These are phyloP conservation scores for Micromonas commoda DNA, from an alignment of 139 green algal genomes.

Conservation along the genomic window DNA sequence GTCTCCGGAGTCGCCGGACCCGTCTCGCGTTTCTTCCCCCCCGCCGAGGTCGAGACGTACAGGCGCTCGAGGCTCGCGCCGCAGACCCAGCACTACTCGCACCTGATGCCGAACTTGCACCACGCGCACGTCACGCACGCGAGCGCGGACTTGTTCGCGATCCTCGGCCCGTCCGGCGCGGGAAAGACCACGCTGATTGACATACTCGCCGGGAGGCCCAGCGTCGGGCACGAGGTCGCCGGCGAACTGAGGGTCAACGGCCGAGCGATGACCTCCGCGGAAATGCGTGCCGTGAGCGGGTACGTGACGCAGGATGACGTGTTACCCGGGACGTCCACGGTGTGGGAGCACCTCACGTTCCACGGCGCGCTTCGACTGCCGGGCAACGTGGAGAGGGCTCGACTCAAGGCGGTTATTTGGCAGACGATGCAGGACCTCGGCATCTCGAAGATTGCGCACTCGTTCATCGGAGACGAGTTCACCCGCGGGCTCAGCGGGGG, in stretches of 20 bases:
- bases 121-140: no score
- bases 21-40: no score
- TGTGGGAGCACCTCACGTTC: constrained; percentile 63
- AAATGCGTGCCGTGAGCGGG: neutral
- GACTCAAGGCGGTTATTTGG: constrained; percentile 2
- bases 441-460: constrained; percentile 27
- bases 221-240: neutral
- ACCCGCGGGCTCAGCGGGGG: constrained; percentile 42
- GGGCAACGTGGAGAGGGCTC: neutral
- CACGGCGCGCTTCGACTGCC: constrained; percentile 56
- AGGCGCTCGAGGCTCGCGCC: no score
- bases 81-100: no score
- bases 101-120: no score
- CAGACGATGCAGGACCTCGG: constrained; percentile 28
- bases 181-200: constrained; percentile 49
- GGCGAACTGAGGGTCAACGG: constrained; percentile 14
- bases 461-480: constrained; percentile 29
- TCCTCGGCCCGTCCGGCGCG: constrained; percentile 36
- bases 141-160: constrained; percentile 16
- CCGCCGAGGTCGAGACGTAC: no score
- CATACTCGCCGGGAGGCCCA: constrained; percentile 18
- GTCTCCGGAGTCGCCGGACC: neutral
- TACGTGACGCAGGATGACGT: constrained; percentile 31
- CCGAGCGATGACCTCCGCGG: neutral
- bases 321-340: constrained; percentile 22